A percentile compares a stretch with the other conserved stretches of the same genome.
phyloP scores from a whole-genome alignment of 1,139 yeast genomes.

The Scheffersomyces stambukii region DNA sequence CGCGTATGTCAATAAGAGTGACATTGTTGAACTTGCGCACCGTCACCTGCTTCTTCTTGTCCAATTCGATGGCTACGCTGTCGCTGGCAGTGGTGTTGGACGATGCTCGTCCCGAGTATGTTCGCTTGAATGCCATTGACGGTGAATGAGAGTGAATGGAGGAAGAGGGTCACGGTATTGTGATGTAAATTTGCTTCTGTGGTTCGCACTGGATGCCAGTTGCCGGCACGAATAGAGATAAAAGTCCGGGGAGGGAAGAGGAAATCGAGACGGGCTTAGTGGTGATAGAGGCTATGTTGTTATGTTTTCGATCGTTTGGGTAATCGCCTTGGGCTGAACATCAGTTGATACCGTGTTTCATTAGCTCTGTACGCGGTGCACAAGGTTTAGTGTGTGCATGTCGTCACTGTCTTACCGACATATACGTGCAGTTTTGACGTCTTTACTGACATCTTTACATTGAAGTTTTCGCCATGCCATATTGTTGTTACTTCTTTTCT shows the following conservation, averaged over 20 bases:
- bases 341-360: too few species aligned
- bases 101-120: constrained; percentile 4
- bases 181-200: constrained; percentile 5
- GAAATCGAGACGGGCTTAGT: not conserved
- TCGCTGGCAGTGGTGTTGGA: constrained; percentile 5
- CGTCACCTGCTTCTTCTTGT: constrained; percentile 65
- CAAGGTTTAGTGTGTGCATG: too few species aligned
- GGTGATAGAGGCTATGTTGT: too few species aligned
- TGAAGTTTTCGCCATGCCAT: too few species aligned
- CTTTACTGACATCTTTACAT: too few species aligned
- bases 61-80: constrained; percentile 32
- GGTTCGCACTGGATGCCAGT: constrained; percentile 5
- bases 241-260: not conserved
- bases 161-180: not conserved
- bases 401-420: too few species aligned
- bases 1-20: constrained; percentile 74
- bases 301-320: too few species aligned
- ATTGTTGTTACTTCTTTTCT: too few species aligned
- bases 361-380: too few species aligned
- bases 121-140: constrained; percentile 13
- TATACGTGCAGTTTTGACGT: too few species aligned
- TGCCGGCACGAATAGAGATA: not conserved
- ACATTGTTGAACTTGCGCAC: constrained; percentile 65
- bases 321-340: too few species aligned
- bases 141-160: not conserved